These are phyloP conservation scores for Adansonia gregorii DNA, from an alignment of 441 rosid species.

Conservation along the genomic window DNA sequence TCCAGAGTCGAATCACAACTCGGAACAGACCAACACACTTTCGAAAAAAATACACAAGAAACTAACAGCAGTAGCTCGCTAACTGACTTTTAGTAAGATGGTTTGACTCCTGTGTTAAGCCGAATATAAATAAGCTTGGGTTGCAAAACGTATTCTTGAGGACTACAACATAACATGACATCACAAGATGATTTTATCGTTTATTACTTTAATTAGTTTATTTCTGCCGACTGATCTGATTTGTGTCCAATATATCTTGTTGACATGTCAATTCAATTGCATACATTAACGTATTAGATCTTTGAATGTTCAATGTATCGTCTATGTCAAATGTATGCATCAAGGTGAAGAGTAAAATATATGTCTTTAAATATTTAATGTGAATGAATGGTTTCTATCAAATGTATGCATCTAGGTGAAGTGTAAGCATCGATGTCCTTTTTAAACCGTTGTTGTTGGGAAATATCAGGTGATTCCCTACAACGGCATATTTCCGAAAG, in stretches of 20 bases:
- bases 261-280: neutral
- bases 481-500: neutral
- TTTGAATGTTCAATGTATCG: constrained; percentile 22
- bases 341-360: neutral
- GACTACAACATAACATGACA: constrained; percentile 19
- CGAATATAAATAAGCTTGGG: neutral
- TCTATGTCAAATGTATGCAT: neutral
- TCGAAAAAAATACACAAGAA: neutral
- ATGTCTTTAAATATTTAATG: neutral
- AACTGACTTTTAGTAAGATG: no score
- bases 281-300: neutral
- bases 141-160: neutral
- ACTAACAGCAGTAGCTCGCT: neutral
- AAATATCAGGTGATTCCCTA: constrained; percentile 11
- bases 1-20: neutral
- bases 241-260: neutral
- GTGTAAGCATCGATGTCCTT: constrained; percentile 17
- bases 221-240: neutral
- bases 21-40: neutral
- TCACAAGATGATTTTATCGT: neutral
- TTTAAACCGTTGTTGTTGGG: neutral
- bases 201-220: neutral
- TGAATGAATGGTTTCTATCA: constrained; percentile 10
- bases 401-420: constrained; percentile 14
- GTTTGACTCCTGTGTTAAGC: neutral